A percentile compares a stretch with the other conserved stretches of the same genome.
Conservation (phyloP, 2,329 filamentous ascomycete species). For the Beauveria australis region DNA sequence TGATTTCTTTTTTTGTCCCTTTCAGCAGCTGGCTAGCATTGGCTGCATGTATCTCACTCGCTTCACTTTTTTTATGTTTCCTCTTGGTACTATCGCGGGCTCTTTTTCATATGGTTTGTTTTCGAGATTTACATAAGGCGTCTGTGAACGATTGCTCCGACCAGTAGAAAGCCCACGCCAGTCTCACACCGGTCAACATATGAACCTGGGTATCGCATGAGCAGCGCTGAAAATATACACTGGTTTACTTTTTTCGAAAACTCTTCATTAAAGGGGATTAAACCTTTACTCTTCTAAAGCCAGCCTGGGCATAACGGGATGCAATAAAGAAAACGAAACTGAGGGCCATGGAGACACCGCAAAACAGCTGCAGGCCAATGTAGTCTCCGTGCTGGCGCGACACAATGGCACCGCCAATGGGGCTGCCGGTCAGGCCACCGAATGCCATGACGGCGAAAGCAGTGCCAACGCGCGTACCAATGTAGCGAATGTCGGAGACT, state of each 20-base stretch:
- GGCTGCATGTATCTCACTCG: too few relatives aligned
- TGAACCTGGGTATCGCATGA: not conserved
- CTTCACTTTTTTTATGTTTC: too few relatives aligned
- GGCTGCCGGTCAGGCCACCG: constrained; percentile 57
- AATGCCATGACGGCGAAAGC: constrained; percentile 55
- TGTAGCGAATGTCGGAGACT: constrained; percentile 60
- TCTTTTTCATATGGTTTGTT: too few relatives aligned
- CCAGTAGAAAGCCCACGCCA: too few relatives aligned
- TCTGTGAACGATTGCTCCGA: too few relatives aligned
- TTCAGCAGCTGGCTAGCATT: not conserved
- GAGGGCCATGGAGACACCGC: constrained; percentile 41
- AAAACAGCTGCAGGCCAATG: constrained; percentile 56
- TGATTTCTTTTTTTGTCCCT: not conserved
- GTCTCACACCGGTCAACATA: too few relatives aligned
- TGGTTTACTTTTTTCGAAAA: not conserved
- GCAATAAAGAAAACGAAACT: constrained; percentile 20
- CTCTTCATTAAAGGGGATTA: not conserved
- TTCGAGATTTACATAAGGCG: too few relatives aligned
- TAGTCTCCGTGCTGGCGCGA: constrained; percentile 42
- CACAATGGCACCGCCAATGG: constrained; percentile 58
- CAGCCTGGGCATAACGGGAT: constrained; percentile 28
- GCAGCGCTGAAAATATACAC: not conserved
- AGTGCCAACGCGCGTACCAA: constrained; percentile 60
- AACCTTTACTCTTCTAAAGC: constrained; percentile 16
- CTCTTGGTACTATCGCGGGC: too few relatives aligned